A percentile compares a stretch with the other conserved stretches of the same genome.
Conservation (phyloP, 2,329 filamentous ascomycete genomes). For the Chrysoporthe austroafricana region DNA sequence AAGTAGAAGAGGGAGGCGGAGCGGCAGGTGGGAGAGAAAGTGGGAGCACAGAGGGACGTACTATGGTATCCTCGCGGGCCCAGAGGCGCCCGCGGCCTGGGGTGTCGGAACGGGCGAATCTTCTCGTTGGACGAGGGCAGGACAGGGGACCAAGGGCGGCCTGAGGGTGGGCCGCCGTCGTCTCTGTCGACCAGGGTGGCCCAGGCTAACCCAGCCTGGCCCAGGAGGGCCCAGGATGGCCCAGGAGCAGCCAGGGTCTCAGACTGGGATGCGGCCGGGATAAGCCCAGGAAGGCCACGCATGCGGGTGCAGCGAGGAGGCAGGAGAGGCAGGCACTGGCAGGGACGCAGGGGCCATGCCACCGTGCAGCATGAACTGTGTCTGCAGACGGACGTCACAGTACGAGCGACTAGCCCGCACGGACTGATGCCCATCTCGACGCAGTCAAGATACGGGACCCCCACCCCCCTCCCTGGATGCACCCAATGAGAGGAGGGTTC, state of each 20-base stretch:
- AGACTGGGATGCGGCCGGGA: constrained; percentile 1
- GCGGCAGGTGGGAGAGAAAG: constrained; percentile 18
- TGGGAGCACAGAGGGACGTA: neutral
- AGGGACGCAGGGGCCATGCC: neutral
- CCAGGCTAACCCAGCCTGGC: neutral
- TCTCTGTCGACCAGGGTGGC: neutral
- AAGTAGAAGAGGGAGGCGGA: constrained; percentile 23
- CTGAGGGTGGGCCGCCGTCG: constrained; percentile 17
- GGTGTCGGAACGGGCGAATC: constrained; percentile 12
- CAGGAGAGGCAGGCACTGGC: neutral
- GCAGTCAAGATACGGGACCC: neutral
- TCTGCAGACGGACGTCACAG: neutral
- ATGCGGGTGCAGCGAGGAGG: constrained; percentile 1
- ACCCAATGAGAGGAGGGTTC: neutral
- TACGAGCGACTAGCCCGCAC: neutral
- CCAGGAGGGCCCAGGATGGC: neutral
- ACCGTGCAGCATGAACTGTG: neutral
- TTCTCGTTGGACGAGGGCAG: constrained; percentile 24
- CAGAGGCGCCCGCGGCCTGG: no score
- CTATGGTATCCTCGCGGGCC: neutral
- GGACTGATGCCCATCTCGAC: neutral
- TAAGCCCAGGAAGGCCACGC: constrained; percentile 9
- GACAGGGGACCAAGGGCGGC: constrained; percentile 20
- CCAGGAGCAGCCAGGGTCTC: constrained; percentile 2
- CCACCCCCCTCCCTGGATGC: neutral